These are phyloP conservation scores for Rhodofomes roseus DNA, from an alignment of 1,284 basidiomycete species.

Conservation along the genomic window DNA sequence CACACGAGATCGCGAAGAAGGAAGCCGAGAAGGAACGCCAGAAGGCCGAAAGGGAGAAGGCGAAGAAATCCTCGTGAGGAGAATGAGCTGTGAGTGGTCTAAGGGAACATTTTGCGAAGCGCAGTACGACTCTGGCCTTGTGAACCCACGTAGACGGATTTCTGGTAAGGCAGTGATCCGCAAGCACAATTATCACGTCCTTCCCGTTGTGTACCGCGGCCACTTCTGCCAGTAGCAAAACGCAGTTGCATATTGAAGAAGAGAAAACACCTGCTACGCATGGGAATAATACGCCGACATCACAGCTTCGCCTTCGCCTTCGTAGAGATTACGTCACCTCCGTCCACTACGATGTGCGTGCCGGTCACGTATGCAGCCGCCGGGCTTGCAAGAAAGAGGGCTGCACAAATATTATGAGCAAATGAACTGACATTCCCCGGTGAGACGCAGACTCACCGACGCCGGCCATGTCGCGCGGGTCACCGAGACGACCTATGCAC, in stretches of 20 bases:
- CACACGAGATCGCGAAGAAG: constrained; percentile 79
- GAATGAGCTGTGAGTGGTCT: background rate
- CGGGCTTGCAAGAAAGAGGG: constrained; percentile 69
- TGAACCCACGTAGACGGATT: too few relatives aligned
- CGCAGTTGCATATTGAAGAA: too few relatives aligned
- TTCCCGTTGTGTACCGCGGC: too few relatives aligned
- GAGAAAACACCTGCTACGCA: too few relatives aligned
- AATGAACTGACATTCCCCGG: too few relatives aligned
- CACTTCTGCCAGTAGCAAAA: too few relatives aligned
- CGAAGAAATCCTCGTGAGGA: constrained; percentile 23
- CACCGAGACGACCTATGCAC: constrained; percentile 58
- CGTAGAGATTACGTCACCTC: constrained; percentile 38
- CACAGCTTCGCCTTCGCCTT: constrained; percentile 2
- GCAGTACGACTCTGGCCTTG: too few relatives aligned
- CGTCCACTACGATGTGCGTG: constrained; percentile 68
- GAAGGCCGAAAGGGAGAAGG: constrained; percentile 43
- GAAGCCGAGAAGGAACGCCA: constrained; percentile 64
- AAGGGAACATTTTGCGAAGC: too few relatives aligned
- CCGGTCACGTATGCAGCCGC: constrained; percentile 76
- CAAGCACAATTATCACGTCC: too few relatives aligned
- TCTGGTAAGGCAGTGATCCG: too few relatives aligned
- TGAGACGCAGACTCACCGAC: constrained; percentile 40
- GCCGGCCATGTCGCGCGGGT: constrained; percentile 73
- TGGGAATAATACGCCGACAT: background rate
- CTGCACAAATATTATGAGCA: too few relatives aligned